Base-by-base conservation (phyloP, 1,139 yeast genomes). In the Geotrichum citri-aurantii region DNA sequence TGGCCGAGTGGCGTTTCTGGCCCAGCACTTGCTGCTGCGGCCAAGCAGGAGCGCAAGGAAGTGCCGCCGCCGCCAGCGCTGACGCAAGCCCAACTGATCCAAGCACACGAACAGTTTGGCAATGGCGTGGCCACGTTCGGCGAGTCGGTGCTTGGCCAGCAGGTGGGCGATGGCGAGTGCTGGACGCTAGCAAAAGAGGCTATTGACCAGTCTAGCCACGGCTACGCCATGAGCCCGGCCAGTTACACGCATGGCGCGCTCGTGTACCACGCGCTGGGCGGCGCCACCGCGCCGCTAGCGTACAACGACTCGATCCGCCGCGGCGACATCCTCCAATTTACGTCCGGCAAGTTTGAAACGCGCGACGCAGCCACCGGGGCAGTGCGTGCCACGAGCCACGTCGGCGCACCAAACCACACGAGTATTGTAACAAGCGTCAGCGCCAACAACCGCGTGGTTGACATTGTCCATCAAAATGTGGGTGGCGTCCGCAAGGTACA, bases 171-270 rank as follows among this genome's bases (percentile, higher is more conserved):
- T 56, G 93, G 93, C 10, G 92, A 86, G 67, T 86, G 93, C 71
- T 86, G 92, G 92, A 87, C 88, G 49, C 76, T 86, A 61, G 92
- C 90, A 1, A 79, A 79, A 56, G 82, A 83, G 57, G 89, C 90
- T 0, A 73, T 86, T 47, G 73, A 75, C 54, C 78, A 80, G 60
- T 84, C 85, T 0, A 82, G 87, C 64, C 85, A 85, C 0, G 82
- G 81, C 24, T 81, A 79, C 65, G 90, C 90, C 0, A 78, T 85
- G 73, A 78, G 80, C 1, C 79, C 86, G 11, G 76, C 77, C 23
- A 83, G 83, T 27, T 69, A 72, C 17, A 76, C 75, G 44, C 90
- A 85, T 67, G 92, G 92, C 1, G 84, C 76, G 52, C 79, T 85
- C 11, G 75, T 84, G 26, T 72, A 77, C 54, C 77, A 78, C 31